Percentiles rank a stretch among this genome's conserved stretches.
These are phyloP conservation scores for Fraxinus albicans DNA, from an alignment of 305 asterid genomes.

Conservation along the genomic window DNA sequence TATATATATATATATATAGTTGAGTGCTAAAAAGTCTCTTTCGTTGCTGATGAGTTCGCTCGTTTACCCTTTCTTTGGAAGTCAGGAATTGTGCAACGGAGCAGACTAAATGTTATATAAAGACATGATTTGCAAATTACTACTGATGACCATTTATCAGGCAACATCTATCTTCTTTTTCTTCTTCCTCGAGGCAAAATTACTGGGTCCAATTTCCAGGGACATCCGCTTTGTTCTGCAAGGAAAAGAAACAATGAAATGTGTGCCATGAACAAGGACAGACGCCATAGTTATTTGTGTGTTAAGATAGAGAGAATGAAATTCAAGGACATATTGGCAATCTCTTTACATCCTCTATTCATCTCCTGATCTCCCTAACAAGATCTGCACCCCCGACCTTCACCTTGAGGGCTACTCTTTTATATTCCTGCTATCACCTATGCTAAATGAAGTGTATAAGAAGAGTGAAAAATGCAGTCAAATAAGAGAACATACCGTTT, in stretches of 20 bases:
- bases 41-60: too few species aligned
- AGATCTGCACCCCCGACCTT: neutral
- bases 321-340: neutral
- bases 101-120: neutral
- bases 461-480: neutral
- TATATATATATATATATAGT: too few species aligned
- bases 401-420: neutral
- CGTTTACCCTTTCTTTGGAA: neutral
- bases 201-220: constrained; percentile 71
- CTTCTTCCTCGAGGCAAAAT: constrained; percentile 81
- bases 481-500: constrained; percentile 43
- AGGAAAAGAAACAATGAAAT: neutral
- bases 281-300: neutral
- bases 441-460: neutral
- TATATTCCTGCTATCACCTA: neutral
- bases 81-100: neutral
- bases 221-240: constrained; percentile 79
- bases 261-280: neutral
- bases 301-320: neutral
- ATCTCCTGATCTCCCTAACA: neutral
- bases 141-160: constrained; percentile 15
- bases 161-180: constrained; percentile 55
- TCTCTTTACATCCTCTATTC: neutral
- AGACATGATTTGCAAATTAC: neutral
- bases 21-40: too few species aligned